These are phyloP conservation scores for Tetragonia tetragonoides DNA, from an alignment of 148 eudicot genomes.

Conservation along the genomic window DNA sequence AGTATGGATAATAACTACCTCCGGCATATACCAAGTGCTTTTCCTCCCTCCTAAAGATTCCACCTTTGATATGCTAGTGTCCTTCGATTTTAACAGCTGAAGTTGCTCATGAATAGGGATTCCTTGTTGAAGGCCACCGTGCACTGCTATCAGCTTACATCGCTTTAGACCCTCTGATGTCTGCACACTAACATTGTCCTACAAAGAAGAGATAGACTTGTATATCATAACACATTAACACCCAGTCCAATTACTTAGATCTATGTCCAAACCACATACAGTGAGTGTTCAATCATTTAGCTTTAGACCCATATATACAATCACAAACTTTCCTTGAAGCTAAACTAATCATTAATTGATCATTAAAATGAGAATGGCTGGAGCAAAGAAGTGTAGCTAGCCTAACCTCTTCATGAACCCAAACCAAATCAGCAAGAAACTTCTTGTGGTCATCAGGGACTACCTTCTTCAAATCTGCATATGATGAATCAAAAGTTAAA, in stretches of 20 bases:
- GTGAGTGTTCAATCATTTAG: too few species aligned
- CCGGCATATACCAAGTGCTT: slow-evolving; percentile 79
- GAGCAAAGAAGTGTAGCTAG: slow-evolving; percentile 7
- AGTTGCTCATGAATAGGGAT: slow-evolving; percentile 66
- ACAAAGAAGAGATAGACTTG: background rate
- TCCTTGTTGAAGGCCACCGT: slow-evolving; percentile 75
- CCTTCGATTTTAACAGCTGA: slow-evolving; percentile 54
- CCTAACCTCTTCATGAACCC: slow-evolving; percentile 94
- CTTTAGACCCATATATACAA: too few species aligned
- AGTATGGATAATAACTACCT: slow-evolving; percentile 35
- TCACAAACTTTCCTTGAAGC: too few species aligned
- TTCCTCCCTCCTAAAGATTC: slow-evolving; percentile 80
- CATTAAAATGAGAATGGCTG: background rate
- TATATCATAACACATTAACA: too few species aligned
- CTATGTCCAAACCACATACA: too few species aligned
- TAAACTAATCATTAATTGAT: too few species aligned
- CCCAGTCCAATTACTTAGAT: too few species aligned
- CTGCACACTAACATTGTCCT: slow-evolving; percentile 70
- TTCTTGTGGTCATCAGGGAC: slow-evolving; percentile 90
- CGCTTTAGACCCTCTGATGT: slow-evolving; percentile 61
- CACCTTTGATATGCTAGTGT: slow-evolving; percentile 68
- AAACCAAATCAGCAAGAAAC: slow-evolving; percentile 81
- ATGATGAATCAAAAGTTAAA: slow-evolving; percentile 7
- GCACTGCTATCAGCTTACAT: slow-evolving; percentile 75
- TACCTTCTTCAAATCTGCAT: slow-evolving; percentile 64